Evolutionary conservation across 2,329 filamentous ascomycete genomes (phyloP).

Genomic region (Epichloe baconii): DNA sequence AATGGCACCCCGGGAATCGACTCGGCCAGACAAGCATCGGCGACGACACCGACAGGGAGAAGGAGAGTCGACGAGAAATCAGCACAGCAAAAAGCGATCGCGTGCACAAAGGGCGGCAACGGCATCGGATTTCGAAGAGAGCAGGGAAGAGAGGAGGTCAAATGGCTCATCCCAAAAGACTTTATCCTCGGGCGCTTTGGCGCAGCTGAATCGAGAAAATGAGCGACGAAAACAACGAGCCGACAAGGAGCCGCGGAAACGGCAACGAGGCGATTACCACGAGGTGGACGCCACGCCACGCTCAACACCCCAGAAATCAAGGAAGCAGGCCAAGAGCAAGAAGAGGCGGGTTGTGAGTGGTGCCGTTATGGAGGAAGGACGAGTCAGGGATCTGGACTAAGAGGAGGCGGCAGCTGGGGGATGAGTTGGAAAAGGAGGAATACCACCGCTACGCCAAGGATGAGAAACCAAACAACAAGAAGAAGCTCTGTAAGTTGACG

Average conservation of each 20-base stretch:
- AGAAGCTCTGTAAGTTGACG: constrained; percentile 41
- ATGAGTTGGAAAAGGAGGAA: constrained; percentile 38
- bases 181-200: constrained; percentile 44
- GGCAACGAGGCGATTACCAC: constrained; percentile 6
- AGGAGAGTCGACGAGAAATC: constrained; percentile 19
- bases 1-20: constrained; percentile 6
- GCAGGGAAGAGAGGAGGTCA: constrained; percentile 14
- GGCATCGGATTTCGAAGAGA: constrained; percentile 19
- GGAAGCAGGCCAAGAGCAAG: constrained; percentile 26
- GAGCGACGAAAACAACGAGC: constrained; percentile 33
- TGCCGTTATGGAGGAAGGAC: constrained; percentile 54
- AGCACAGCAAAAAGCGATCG: constrained; percentile 24
- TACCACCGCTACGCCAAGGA: constrained; percentile 28
- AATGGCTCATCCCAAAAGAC: constrained; percentile 10
- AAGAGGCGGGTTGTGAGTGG: constrained; percentile 57
- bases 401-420: constrained; percentile 29
- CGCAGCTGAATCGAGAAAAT: constrained; percentile 52
- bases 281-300: neutral
- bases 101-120: constrained; percentile 19
- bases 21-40: constrained; percentile 11
- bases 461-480: constrained; percentile 39
- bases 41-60: constrained; percentile 15
- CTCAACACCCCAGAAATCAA: constrained; percentile 11
- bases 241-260: constrained; percentile 17
- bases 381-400: constrained; percentile 23